Base-by-base conservation (phyloP, 2,329 filamentous ascomycete genomes). In the Fusarium sarcochroum region DNA sequence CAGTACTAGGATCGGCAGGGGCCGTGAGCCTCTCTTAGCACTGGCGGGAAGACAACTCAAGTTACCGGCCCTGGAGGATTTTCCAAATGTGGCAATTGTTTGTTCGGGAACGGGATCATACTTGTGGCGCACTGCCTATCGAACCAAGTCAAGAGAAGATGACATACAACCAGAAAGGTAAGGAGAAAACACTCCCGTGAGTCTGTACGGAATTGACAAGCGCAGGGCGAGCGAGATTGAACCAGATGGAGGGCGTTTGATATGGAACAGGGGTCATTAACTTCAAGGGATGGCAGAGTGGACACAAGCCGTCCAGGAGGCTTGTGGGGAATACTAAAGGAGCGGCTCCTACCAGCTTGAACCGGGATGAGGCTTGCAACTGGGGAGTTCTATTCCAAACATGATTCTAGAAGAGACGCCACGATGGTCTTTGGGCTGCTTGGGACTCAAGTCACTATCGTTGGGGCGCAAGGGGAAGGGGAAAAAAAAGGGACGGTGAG, bases 1-100 rank as follows among this genome's bases (percentile, higher is more conserved):
- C 58, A 51, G 70, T 66, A 35, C 70, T 64, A 67, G 70, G 72
- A 74, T 74, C 72, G 63, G 72, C 72, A 74, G 70, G 72, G 72
- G 71, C 68, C 66, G 63, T 64, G 68, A 71, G 67, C 59, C 56
- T 66, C 58, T 68, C 27, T 52, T 66, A 69, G 65, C 61, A 71
- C 65, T 63, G 63, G 20, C 66, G 49, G 58, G 52, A 70, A 51
- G 50, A 53, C 60, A 60, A 38, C 46, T 66, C 35, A 66, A 63
- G 68, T 54, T 55, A 45, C 67, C 51, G 67, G 62, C 58, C 49
- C 65, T 64, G 50, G 61, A 56, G 35, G 46, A 55, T 54, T 47
- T 42, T 47, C 48, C 35, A 41, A 49, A 56, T 58, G 62, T 70
- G 66, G 66, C 66, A 63, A 69, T 48, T 71, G 49, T 56, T 69